These are phyloP conservation scores for Daldinia loculata DNA, from an alignment of 495 filamentous ascomycete species.

Conservation along the genomic window DNA sequence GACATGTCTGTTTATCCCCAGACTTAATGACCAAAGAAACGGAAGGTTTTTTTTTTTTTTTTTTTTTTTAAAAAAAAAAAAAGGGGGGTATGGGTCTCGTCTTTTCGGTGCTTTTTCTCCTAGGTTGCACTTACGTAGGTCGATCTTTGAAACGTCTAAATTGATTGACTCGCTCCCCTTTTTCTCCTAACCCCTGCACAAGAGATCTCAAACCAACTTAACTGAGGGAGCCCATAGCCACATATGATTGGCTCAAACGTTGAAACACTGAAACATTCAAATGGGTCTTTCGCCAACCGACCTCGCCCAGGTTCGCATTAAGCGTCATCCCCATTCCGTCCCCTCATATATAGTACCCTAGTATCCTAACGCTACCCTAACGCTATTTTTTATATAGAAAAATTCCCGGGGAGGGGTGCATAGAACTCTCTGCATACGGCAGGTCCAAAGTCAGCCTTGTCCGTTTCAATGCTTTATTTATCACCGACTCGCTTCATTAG, in stretches of 20 bases:
- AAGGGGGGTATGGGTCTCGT: slow-evolving; percentile 1
- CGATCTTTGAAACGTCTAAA: slow-evolving; percentile 36
- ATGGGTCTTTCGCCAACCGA: slow-evolving; percentile 1
- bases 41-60: no score
- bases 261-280: slow-evolving; percentile 42
- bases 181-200: slow-evolving; percentile 30
- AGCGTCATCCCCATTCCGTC: slow-evolving; percentile 36
- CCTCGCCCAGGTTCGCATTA: slow-evolving; percentile 24
- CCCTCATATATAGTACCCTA: slow-evolving; percentile 28
- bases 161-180: neutral
- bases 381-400: slow-evolving; percentile 3
- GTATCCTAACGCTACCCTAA: neutral
- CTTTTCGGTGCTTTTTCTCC: slow-evolving; percentile 19
- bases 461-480: slow-evolving; percentile 23
- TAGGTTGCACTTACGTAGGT: slow-evolving; percentile 25
- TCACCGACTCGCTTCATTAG: slow-evolving; percentile 6
- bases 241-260: slow-evolving; percentile 27
- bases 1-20: slow-evolving; percentile 15
- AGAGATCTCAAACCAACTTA: slow-evolving; percentile 26
- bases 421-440: slow-evolving; percentile 1
- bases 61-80: slow-evolving; percentile 8
- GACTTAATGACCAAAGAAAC: slow-evolving; percentile 1
- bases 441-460: slow-evolving; percentile 29
- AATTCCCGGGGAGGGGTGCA: slow-evolving; percentile 1
- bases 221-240: slow-evolving; percentile 26